Conservation (phyloP, 176 grass and related monocot species). For the Aegilops bicornis region DNA sequence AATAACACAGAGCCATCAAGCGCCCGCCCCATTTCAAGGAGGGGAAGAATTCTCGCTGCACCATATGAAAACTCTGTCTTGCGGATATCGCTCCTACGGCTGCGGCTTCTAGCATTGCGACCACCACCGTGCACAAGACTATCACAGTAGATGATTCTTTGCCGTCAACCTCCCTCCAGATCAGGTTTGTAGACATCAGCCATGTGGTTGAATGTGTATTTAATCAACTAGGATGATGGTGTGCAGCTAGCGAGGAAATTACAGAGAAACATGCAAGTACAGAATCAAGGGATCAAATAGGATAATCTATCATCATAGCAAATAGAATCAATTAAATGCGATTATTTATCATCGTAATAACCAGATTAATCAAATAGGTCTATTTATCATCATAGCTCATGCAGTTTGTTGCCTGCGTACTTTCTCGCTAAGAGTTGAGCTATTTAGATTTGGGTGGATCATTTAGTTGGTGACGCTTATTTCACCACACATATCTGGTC, state of each 20-base stretch:
- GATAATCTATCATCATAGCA: not conserved
- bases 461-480: no score
- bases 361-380: not conserved
- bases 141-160: no score
- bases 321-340: not conserved
- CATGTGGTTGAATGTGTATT: not conserved
- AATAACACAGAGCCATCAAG: no score
- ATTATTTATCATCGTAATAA: not conserved
- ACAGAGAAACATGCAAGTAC: not conserved
- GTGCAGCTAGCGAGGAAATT: not conserved
- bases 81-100: no score
- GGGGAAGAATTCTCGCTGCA: no score
- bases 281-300: not conserved
- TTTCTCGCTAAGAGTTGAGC: conserved; percentile 5
- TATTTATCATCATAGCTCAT: not conserved
- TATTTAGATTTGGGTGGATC: not conserved
- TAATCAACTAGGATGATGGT: not conserved
- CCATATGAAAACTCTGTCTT: no score
- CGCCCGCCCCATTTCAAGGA: no score
- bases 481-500: no score
- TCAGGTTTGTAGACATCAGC: no score
- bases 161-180: no score
- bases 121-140: no score
- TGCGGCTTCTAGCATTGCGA: no score
- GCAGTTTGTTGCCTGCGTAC: not conserved